Evolutionary conservation across 2,329 filamentous ascomycete genomes (phyloP), one percentile per base, ranked within the genome.

Genomic region (Stachybotrys chartarum): DNA sequence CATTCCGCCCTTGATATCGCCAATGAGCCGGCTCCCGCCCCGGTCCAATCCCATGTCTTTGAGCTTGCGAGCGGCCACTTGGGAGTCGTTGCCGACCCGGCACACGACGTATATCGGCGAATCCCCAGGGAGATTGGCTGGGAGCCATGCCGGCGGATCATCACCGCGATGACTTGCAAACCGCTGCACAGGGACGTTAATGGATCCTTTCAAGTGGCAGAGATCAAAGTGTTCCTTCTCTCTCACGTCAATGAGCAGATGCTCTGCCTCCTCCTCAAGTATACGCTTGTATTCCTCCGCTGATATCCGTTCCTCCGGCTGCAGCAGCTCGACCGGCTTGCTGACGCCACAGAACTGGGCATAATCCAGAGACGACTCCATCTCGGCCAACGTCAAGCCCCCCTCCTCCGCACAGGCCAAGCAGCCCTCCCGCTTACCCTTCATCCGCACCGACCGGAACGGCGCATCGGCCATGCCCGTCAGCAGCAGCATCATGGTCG

Each of bases 181-280:
- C 0, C 84, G 64, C 30, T 70, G 66, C 6, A 76, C 68, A 0
- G 74, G 88, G 1, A 91, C 69, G 61, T 91, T 97, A 52, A 95
- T 72, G 30, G 90, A 90, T 0, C 88, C 88, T 0, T 84, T 76
- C 7, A 99, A 77, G 58, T 79, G 85, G 59, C 87, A 91, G 49
- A 97, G 85, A 16, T 88, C 86, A 61, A 90, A 97, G 58, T 96
- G 90, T 31, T 91, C 88, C 63, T 84, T 84, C 62, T 96, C 91
- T 2, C 94, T 80, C 1, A 96, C 91, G 61, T 97, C 94, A 3
- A 97, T 70, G 2, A 97, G 72, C 1, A 90, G 66, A 54, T 87
- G 83, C 2, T 65, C 61, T 0, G 45, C 16, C 7, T 59, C 8
- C 52, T 51, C 54, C 46, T 58, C 60, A 2, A 56, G 50, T 6